Evolutionary conservation across 2,329 filamentous ascomycete genomes (phyloP).

Genomic region (Hymenoscyphus scutula): DNA sequence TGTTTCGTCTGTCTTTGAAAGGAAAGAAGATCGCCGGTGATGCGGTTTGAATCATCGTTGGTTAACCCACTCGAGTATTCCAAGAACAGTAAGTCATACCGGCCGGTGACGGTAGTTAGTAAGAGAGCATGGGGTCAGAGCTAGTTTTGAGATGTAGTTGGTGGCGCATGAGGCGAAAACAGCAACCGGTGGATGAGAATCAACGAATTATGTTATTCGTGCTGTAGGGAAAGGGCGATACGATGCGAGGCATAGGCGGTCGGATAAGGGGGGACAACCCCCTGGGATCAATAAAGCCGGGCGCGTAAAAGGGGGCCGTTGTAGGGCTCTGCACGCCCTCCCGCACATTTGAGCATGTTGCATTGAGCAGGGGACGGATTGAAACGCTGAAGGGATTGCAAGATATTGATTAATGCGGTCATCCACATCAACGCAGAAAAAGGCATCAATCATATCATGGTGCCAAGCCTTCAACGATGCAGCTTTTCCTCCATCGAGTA

Average conservation of each 20-base stretch:
- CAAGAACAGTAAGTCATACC: neutral
- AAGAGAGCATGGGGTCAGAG: neutral
- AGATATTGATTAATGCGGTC: conserved; percentile 23
- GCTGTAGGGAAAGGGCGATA: conserved; percentile 31
- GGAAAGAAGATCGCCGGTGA: neutral
- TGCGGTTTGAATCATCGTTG: neutral
- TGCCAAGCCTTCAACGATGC: conserved; percentile 14
- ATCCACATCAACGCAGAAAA: neutral
- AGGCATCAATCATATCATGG: conserved; percentile 14
- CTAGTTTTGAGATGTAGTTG: conserved; percentile 6
- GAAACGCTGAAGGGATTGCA: conserved; percentile 20
- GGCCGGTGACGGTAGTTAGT: neutral
- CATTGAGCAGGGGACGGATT: conserved; percentile 26
- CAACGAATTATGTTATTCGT: conserved; percentile 16
- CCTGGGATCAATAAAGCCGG: conserved; percentile 31
- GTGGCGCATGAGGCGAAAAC: conserved; percentile 22
- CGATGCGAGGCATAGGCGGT: conserved; percentile 33
- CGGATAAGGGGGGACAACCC: conserved; percentile 23
- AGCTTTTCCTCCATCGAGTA: neutral
- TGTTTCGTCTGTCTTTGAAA: neutral
- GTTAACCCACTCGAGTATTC: neutral
- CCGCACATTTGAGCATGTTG: conserved; percentile 12
- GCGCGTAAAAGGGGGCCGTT: conserved; percentile 36
- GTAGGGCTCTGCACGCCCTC: conserved; percentile 31
- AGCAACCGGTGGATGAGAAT: conserved; percentile 28